Base-by-base conservation (phyloP, 1,284 basidiomycete species). In the Schizopora paradoxa region DNA sequence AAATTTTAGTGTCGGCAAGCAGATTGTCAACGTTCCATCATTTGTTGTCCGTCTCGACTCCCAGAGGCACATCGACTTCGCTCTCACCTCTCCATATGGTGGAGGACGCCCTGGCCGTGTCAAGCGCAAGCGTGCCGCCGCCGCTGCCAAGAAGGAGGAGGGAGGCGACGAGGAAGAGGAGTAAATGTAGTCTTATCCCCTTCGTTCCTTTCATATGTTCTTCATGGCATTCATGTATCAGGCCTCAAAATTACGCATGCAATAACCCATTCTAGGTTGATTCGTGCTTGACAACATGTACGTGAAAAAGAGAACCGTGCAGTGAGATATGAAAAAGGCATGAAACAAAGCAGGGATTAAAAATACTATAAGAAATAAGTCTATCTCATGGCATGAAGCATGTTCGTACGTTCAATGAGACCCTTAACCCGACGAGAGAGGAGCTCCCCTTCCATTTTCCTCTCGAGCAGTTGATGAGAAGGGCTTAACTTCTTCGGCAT, bases 51-150 rank as follows among this genome's bases (percentile, higher is more conserved):
- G 91, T 70, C 85, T 94, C 62, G 91, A 93, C 76, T 91, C 89
- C 53, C 91, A 94, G 81, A 94, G 93, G 61, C 95, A 99, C 82
- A 95, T 99, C 67, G 95, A 99, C 81, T 98, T 97, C 66, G 89
- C 95, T 35, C 85, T 96, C 63, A 97, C 89, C 55, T 96, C 92
- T 58, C 95, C 95, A 47, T 98, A 94, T 67, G 96, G 95, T 66
- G 95, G 95, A 66, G 95, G 88, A 60, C 91, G 95, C 58, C 75
- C 94, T 55, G 95, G 96, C 62, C 94, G 96, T 65, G 93, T 97
- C 66, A 98, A 99, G 89, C 85, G 96, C 72, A 98, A 97, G 91
- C 91, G 95, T 62, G 89, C 88, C 57, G 83, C 83, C 56, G 91
- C 91, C 45, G 93, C 94, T 51, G 91, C 88, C 57, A 92, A 86